These are phyloP conservation scores for Neofusicoccum kwambonambiense DNA, from an alignment of 2,329 filamentous ascomycete genomes.

Conservation along the genomic window DNA sequence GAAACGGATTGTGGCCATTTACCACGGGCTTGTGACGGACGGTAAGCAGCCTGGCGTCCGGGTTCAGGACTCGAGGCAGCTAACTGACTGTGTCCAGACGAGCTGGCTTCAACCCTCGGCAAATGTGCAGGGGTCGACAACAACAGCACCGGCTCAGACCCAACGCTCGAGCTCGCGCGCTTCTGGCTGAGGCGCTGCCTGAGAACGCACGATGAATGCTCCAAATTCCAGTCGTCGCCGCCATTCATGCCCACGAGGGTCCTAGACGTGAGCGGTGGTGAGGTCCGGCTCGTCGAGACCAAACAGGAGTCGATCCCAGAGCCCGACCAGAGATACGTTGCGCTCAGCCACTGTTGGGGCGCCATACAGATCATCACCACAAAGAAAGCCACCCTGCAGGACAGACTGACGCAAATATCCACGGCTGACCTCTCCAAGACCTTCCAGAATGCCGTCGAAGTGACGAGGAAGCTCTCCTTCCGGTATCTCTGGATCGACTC, in stretches of 20 bases:
- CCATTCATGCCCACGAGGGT: neutral
- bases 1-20: constrained; percentile 21
- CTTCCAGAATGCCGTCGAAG: constrained; percentile 13
- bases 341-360: constrained; percentile 16
- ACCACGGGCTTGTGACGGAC: constrained; percentile 19
- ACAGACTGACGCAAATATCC: neutral
- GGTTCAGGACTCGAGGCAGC: no score
- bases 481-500: constrained; percentile 23
- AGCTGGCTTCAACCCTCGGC: constrained; percentile 19
- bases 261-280: neutral
- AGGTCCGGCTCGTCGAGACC: neutral
- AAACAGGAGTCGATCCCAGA: neutral
- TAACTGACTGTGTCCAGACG: neutral
- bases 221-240: neutral
- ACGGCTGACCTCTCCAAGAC: neutral
- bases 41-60: constrained; percentile 12
- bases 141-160: neutral
- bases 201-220: neutral
- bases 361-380: neutral
- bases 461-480: neutral
- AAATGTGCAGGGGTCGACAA: neutral
- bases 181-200: neutral
- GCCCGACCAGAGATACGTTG: neutral
- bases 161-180: neutral
- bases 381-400: neutral